Base-by-base conservation (phyloP, 768 basidiomycete species). In the Tephrocybe sp. region DNA sequence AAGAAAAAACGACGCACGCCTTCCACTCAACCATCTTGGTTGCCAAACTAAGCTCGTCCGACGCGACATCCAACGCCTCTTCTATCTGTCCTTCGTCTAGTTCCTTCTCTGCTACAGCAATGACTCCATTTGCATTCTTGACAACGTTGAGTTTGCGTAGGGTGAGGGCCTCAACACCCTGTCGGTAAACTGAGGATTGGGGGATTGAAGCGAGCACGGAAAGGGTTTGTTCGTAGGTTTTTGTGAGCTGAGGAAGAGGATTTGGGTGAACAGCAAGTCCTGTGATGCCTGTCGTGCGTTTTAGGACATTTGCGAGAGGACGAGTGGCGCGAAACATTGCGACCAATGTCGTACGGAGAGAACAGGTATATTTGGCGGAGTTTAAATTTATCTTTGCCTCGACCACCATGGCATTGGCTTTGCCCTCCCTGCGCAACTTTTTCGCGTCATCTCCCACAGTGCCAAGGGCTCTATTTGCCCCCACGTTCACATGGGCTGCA, bases 11-110 rank as follows among this genome's bases (percentile, higher is more conserved):
- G 47, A 87, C 93, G 68, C 67, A 98, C 95, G 89, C 82, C 73
- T 95, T 96, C 93, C 92, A 98, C 64, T 94, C 87, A n/a, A 86
- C 63, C 87, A 97, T 89, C 70, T 89, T 89, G 30, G 73, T 73
- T 4, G 77, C 89, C 34, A 98, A 74, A 49, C 72, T 74, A 49
- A 92, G 73, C 68, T 98, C 95, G 62, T 89, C 88, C 58, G 83
- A 71, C 10, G 94, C 95, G 67, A 90, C 83, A 58, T 83, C 79
- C 60, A 98, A 61, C 31, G 88, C 80, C 67, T 92, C 79, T 73
- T 98, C 95, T 38, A 97, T 89, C 60, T 91, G 83, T 0, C 92
- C 91, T 65, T 90, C 90, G 44, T 85, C 80, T 35, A 98, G 65
- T 66, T 80, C 78, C 64, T 77, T 81, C 73, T 97, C 95, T 8